A percentile compares a stretch with the other conserved stretches of the same genome.
Evolutionary conservation across 352 stramenopile genomes (phyloP).

Genomic region (Globisporangium canariense): DNA sequence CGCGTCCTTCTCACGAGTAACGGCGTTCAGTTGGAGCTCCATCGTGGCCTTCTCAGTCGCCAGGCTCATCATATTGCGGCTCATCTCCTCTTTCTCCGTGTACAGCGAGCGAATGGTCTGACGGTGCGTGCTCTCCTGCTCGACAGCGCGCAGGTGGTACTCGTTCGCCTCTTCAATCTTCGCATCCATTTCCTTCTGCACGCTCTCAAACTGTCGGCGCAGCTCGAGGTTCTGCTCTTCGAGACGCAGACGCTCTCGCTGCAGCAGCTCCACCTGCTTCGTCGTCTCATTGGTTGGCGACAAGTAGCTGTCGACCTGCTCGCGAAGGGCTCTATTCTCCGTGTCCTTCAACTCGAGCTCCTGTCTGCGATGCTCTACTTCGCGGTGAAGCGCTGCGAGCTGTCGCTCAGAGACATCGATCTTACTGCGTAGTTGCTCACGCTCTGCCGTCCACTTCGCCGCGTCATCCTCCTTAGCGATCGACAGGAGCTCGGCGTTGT

Average conservation of each 20-base stretch:
- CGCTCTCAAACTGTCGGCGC: conserved; percentile 38
- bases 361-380: conserved; percentile 49
- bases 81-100: conserved; percentile 65
- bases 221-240: conserved; percentile 62
- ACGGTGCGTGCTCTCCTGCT: conserved; percentile 51
- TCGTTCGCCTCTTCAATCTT: conserved; percentile 51
- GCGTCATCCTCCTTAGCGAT: conserved; percentile 41
- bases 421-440: conserved; percentile 38
- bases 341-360: conserved; percentile 49
- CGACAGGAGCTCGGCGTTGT: conserved; percentile 23
- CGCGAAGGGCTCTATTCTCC: conserved; percentile 43
- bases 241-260: conserved; percentile 46
- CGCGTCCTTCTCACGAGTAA: conserved; percentile 31
- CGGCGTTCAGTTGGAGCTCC: conserved; percentile 41
- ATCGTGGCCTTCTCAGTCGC: conserved; percentile 48
- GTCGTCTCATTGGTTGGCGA: conserved; percentile 49
- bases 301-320: conserved; percentile 52
- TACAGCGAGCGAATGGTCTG: conserved; percentile 44
- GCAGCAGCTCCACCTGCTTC: conserved; percentile 52
- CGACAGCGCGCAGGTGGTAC: conserved; percentile 31
- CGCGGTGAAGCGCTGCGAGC: conserved; percentile 38
- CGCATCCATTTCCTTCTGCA: conserved; percentile 33
- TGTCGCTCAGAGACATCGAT: conserved; percentile 37
- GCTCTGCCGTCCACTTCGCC: conserved; percentile 47
- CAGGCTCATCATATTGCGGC: conserved; percentile 38